These are phyloP conservation scores for Pueraria montana DNA, from an alignment of 306 rosid genomes.

Conservation along the genomic window DNA sequence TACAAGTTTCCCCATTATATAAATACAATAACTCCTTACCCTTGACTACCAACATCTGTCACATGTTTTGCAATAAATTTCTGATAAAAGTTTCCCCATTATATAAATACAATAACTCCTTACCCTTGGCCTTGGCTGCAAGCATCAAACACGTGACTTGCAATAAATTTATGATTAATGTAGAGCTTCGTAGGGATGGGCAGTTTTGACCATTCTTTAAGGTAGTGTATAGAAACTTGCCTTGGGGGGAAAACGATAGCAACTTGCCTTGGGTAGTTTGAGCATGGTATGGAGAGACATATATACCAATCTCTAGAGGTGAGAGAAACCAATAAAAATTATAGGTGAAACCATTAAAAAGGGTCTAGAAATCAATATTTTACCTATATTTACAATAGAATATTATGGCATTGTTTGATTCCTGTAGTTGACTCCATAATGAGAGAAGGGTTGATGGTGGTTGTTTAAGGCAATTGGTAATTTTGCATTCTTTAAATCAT, in stretches of 20 bases:
- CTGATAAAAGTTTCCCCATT: neutral
- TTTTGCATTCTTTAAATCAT: constrained; percentile 37
- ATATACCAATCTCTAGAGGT: neutral
- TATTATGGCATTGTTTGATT: neutral
- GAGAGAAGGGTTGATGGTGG: neutral
- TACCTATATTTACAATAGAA: neutral
- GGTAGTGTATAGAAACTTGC: neutral
- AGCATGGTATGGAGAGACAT: neutral
- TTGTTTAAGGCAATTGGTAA: constrained; percentile 2
- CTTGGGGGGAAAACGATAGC: neutral
- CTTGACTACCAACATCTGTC: constrained; percentile 12
- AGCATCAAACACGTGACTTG: constrained; percentile 12
- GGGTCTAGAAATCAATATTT: neutral
- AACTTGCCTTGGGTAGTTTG: neutral
- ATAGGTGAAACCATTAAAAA: neutral
- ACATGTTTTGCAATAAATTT: constrained; percentile 20
- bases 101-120: neutral
- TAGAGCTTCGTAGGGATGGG: neutral
- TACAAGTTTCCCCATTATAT: neutral
- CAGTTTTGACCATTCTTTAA: no score
- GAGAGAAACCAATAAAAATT: neutral
- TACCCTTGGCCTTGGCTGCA: neutral
- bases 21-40: neutral
- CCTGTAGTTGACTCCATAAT: neutral
- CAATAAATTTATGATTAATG: constrained; percentile 8